These are phyloP conservation scores for Apium graveolens DNA, from an alignment of 129 eudicot species.

Conservation along the genomic window DNA sequence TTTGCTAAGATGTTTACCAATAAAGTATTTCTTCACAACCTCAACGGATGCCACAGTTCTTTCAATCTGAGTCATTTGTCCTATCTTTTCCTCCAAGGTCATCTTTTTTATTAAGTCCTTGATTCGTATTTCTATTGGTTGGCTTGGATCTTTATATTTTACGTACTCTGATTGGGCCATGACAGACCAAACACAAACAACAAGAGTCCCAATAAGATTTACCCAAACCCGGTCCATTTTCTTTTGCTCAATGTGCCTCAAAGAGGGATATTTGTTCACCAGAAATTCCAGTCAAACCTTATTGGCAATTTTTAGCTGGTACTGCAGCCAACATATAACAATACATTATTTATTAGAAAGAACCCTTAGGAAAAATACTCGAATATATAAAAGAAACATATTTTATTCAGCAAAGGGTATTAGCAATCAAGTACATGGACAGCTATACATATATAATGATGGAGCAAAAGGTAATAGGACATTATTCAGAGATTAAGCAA, in stretches of 20 bases:
- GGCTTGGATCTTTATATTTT: slow-evolving; percentile 60
- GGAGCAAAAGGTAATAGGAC: not conserved
- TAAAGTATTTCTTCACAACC: slow-evolving; percentile 51
- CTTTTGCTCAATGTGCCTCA: not conserved
- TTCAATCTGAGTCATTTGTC: slow-evolving; percentile 68
- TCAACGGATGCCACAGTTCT: slow-evolving; percentile 37
- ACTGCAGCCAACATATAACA: slow-evolving; percentile 4
- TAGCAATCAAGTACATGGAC: not conserved
- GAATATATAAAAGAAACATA: not conserved
- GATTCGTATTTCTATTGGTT: slow-evolving; percentile 33
- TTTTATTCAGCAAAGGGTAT: not conserved
- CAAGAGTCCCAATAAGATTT: slow-evolving; percentile 2
- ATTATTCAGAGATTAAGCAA: not conserved
- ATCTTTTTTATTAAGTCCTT: slow-evolving; percentile 43
- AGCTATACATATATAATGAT: not conserved
- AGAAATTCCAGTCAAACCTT: not conserved
- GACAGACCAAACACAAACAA: slow-evolving; percentile 33
- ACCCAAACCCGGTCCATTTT: slow-evolving; percentile 1
- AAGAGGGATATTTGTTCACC: not conserved
- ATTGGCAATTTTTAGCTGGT: not conserved
- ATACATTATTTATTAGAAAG: not conserved
- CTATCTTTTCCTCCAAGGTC: slow-evolving; percentile 61
- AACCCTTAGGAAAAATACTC: not conserved
- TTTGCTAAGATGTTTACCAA: slow-evolving; percentile 33
- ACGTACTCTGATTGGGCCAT: slow-evolving; percentile 28